Evolutionary conservation across 768 basidiomycete species (phyloP).

Genomic region (Russula sp.): DNA sequence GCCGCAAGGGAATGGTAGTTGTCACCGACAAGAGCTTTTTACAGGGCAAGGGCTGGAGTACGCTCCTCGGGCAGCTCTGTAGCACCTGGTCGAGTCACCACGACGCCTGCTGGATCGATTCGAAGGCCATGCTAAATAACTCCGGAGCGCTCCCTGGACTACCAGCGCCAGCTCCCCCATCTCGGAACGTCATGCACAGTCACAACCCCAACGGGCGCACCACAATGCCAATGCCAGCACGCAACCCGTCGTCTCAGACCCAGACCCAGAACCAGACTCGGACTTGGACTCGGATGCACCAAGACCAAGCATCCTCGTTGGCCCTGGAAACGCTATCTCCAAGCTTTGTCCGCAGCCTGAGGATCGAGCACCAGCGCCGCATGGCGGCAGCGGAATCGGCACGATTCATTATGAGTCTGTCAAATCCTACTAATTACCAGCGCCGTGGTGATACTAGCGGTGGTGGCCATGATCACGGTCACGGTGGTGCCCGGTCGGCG

Average conservation of each 20-base stretch:
- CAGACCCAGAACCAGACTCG: background rate
- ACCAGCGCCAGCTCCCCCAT: background rate
- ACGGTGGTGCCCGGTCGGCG: too few species aligned
- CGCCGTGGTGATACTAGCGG: too few species aligned
- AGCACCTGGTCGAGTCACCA: constrained; percentile 33
- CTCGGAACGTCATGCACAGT: background rate
- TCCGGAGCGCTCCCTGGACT: constrained; percentile 6
- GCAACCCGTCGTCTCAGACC: background rate
- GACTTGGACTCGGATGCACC: background rate
- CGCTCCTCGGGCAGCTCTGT: constrained; percentile 45
- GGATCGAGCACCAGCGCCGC: too few species aligned
- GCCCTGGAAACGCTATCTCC: too few species aligned
- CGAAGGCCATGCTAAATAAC: background rate
- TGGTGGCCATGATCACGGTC: too few species aligned
- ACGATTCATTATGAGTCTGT: too few species aligned
- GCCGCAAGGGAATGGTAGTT: constrained; percentile 47
- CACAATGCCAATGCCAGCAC: background rate
- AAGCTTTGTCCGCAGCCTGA: too few species aligned
- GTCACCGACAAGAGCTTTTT: constrained; percentile 47
- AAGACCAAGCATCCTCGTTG: background rate
- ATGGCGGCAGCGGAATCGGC: too few species aligned
- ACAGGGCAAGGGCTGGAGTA: constrained; percentile 34
- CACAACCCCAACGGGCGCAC: background rate
- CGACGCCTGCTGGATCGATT: constrained; percentile 39
- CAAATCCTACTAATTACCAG: too few species aligned